phyloP scores from a whole-genome alignment of 257 asterid species.

The Solanum stenotomum region DNA sequence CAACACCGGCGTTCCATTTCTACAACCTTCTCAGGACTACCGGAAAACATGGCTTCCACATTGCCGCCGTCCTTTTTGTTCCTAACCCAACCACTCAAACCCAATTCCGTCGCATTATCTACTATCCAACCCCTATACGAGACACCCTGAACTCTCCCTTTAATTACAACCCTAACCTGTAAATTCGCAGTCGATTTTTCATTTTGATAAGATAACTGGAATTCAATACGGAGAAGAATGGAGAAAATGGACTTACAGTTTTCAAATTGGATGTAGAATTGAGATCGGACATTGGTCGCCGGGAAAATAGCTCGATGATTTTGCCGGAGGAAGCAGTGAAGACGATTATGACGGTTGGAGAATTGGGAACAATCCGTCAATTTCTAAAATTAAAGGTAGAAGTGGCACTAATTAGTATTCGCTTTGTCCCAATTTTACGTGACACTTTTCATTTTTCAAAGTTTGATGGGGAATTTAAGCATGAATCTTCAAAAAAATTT shows the following conservation, averaged over 20 bases:
- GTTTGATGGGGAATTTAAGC: too few species aligned
- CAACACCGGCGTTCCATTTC: conserved; percentile 90
- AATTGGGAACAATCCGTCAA: too few species aligned
- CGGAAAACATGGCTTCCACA: conserved; percentile 80
- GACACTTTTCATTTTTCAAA: too few species aligned
- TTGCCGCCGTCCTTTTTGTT: conserved; percentile 78
- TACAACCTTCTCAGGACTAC: conserved; percentile 54
- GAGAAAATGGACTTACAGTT: conserved; percentile 33
- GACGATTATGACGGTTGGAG: neutral
- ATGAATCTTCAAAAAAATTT: too few species aligned
- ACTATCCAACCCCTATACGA: conserved; percentile 76
- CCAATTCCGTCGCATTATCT: conserved; percentile 65
- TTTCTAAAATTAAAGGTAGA: too few species aligned
- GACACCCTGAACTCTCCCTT: conserved; percentile 89
- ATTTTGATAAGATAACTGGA: neutral
- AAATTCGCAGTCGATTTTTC: neutral
- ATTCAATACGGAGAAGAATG: neutral
- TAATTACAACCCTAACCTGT: conserved; percentile 59
- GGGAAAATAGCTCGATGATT: neutral
- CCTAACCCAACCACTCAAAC: conserved; percentile 88
- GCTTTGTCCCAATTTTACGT: too few species aligned
- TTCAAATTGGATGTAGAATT: conserved; percentile 5
- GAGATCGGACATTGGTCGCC: neutral
- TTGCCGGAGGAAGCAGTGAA: neutral
- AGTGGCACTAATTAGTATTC: too few species aligned